Evolutionary conservation across 306 rosid species (phyloP).

Genomic region (Crataegus laevigata): DNA sequence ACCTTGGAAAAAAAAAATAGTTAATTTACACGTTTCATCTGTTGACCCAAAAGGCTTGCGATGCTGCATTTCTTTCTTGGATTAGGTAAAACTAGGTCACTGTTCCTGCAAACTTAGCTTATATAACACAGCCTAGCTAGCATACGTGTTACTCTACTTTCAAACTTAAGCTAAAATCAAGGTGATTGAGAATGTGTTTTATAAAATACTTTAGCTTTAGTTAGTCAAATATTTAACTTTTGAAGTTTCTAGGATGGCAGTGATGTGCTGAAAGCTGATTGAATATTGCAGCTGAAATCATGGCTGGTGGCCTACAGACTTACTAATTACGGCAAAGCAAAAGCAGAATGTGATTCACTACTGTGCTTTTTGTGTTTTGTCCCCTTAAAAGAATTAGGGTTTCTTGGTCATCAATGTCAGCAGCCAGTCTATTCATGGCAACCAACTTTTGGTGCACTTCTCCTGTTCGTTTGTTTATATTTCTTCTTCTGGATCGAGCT

Average conservation of each 20-base stretch:
- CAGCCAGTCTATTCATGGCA: constrained; percentile 9
- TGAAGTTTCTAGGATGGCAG: constrained; percentile 3
- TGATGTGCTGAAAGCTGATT: constrained; percentile 21
- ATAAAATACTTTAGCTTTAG: background rate
- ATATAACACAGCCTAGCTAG: background rate
- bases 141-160: background rate
- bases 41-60: background rate
- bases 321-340: constrained; percentile 2
- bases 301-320: constrained; percentile 1
- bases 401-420: constrained; percentile 7
- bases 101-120: background rate
- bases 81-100: background rate
- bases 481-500: background rate
- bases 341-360: constrained; percentile 1
- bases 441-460: constrained; percentile 1
- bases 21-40: background rate
- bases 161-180: background rate
- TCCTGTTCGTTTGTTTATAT: background rate
- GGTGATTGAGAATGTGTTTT: background rate
- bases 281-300: constrained; percentile 26
- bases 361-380: background rate
- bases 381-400: background rate
- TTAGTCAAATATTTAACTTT: background rate
- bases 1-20: too few species aligned
- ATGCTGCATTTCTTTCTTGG: background rate